Evolutionary conservation across 2,329 filamentous ascomycete genomes (phyloP), one percentile per base, ranked within the genome.

Genomic region (Pestalotiopsis sp.): DNA sequence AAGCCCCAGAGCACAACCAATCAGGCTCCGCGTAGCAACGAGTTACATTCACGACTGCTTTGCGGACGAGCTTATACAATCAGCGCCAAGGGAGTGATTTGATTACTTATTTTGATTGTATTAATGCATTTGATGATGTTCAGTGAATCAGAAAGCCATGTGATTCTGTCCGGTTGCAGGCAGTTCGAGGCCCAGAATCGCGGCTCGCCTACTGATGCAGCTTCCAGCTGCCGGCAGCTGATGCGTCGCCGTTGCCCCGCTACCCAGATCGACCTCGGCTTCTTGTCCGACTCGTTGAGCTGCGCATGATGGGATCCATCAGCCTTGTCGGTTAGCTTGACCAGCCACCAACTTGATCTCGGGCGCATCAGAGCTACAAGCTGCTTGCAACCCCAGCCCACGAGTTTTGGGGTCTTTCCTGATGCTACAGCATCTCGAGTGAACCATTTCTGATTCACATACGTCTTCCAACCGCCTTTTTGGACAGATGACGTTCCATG

Each of bases 251-350:
- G 63, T 66, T 66, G 63, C 63, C 63, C 63, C 63, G 63, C 63
- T 66, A 66, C 52, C 60, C 23, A 62, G 63, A 58, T 66, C 63
- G 63, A 45, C 63, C 63, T 66, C 63, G 63, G 63, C 31, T 56
- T 31, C 62, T 38, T 38, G 63, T 31, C 61, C 61, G 61, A 64
- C 61, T 45, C 61, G 61, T 64, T 20, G n/a, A 64, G 25, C 38
- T 25, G 39, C 20, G 31, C 61, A 31, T 66, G 63, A 27, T 23
- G 17, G 27, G 49, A 25, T 23, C 41, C 49, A 45, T 66, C 63
- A 66, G 63, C 63, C 63, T 56, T 66, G 61, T 49, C 20, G 61
- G 36, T 64, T 39, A 64, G 23, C 38, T 45, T 27, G 52, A 45
- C 63, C 63, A 66, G 41, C 59, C 62, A 39, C 23, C 49, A 57